These are phyloP conservation scores for Entomortierella beljakovae DNA, from an alignment of 192 early-diverging fungal genomes.

Conservation along the genomic window DNA sequence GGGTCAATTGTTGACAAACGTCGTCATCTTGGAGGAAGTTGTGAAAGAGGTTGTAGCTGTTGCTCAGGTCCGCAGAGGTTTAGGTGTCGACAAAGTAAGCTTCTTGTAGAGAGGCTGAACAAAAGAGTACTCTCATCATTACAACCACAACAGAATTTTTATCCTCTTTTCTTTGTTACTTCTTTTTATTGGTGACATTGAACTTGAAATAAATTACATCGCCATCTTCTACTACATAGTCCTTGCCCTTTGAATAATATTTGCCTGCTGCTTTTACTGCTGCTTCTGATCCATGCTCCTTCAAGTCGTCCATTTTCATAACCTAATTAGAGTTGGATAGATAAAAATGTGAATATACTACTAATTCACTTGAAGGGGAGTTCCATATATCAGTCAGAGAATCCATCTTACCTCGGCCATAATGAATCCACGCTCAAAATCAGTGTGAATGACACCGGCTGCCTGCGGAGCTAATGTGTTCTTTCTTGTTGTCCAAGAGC, in stretches of 20 bases:
- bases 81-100: slow-evolving; percentile 76
- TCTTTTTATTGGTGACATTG: slow-evolving; percentile 56
- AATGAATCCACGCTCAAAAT: slow-evolving; percentile 84
- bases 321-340: slow-evolving; percentile 1
- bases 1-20: slow-evolving; percentile 84
- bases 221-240: slow-evolving; percentile 77
- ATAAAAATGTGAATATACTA: not conserved
- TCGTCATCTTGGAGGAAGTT: slow-evolving; percentile 91
- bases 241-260: slow-evolving; percentile 77
- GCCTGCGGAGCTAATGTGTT: slow-evolving; percentile 80
- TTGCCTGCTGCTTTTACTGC: slow-evolving; percentile 82
- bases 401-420: slow-evolving; percentile 70
- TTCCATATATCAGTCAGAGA: no score
- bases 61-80: slow-evolving; percentile 80
- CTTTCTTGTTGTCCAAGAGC: slow-evolving; percentile 78
- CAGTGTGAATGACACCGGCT: slow-evolving; percentile 73
- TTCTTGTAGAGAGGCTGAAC: slow-evolving; percentile 53
- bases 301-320: slow-evolving; percentile 71
- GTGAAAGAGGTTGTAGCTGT: slow-evolving; percentile 92
- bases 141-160: not conserved
- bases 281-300: slow-evolving; percentile 68
- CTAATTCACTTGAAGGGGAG: not conserved
- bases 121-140: no score
- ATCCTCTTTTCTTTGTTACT: slow-evolving; percentile 21
- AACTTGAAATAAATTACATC: slow-evolving; percentile 67